Base-by-base conservation (phyloP, 768 basidiomycete genomes). In the Tylopilus rubrobrunneus region DNA sequence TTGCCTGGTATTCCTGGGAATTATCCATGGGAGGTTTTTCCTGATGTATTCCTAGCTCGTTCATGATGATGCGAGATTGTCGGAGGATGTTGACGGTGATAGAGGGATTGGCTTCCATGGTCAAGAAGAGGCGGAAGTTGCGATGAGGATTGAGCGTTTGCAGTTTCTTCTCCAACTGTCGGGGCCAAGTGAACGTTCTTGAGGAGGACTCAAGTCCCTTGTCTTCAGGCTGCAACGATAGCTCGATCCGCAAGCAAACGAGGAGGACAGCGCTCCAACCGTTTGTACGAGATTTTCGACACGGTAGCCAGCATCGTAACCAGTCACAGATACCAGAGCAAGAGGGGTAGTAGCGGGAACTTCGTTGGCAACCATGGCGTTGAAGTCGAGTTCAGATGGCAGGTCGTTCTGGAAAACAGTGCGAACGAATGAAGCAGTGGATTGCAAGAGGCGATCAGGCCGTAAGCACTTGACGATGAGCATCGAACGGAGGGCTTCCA, bases 101-200 rank as follows among this genome's bases (percentile, higher is more conserved):
- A 28, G 87, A 81, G 25, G 90, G 90, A 67, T 92, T 96, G 27
- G 92, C 90, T 74, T 98, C 97, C 93, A 98, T 92, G 3, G 97
- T 98, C 49, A 99, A 77, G 83, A 98, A 99, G 23, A 98, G 79
- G 21, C 97, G 86, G 91, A 98, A 99, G 67, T 81, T 87, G 56
- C 85, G 86, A 66, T 95, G 81, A 19, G 96, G 87, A 61, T 85
- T 88, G 52, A 98, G 78, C 0, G 89, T 95, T 63, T 98, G 95
- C 28, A 99, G 73, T 60, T 94, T 91, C 79, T 98, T 98, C 74
- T 98, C 97, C 49, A 99, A 76, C 62, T 93, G 92, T 53, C 15
- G 96, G 90, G 1, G 96, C 92, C 42, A 99, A 82, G 67, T 98
- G 95, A 17, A 96, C 93, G 59, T 99, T 99, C 78, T 98, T 98